phyloP scores from a whole-genome alignment of 1,139 yeast genomes.

The Diutina sp. region DNA sequence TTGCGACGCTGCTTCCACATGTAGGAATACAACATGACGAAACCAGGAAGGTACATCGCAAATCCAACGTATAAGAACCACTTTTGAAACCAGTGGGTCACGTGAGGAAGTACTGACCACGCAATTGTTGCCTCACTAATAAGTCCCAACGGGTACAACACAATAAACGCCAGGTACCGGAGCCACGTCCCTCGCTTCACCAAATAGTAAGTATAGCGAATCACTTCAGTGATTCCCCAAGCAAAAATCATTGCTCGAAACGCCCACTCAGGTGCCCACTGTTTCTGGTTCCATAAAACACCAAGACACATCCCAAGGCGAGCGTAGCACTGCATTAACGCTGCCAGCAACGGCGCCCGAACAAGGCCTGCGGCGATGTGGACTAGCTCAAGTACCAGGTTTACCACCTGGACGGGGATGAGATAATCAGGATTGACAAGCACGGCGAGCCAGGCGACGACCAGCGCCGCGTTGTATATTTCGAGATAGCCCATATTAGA shows the following conservation, averaged over 20 bases:
- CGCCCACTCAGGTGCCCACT: constrained; percentile 16
- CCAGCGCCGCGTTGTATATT: constrained; percentile 53
- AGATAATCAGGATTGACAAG: constrained; percentile 13
- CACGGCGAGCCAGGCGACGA: constrained; percentile 55
- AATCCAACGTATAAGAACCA: constrained; percentile 18
- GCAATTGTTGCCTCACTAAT: constrained; percentile 19
- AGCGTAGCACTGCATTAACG: constrained; percentile 21
- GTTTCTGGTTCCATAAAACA: constrained; percentile 10
- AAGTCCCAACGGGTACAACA: constrained; percentile 24
- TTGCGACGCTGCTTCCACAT: constrained; percentile 18
- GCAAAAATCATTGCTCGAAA: constrained; percentile 17
- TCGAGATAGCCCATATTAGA: constrained; percentile 9
- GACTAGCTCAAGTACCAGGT: constrained; percentile 16
- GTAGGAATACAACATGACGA: constrained; percentile 16
- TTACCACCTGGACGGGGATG: constrained; percentile 16
- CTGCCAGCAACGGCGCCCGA: constrained; percentile 16
- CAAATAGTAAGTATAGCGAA: constrained; percentile 19
- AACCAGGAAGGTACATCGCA: constrained; percentile 21
- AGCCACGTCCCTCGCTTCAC: constrained; percentile 15
- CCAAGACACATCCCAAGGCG: constrained; percentile 20
- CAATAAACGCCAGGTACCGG: constrained; percentile 19
- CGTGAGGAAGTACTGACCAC: constrained; percentile 12
- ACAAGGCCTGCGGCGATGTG: constrained; percentile 18
- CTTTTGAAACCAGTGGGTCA: constrained; percentile 2
- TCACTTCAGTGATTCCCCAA: constrained; percentile 23